phyloP scores from a whole-genome alignment of 805 yeast genomes.

The Kregervanrija delftensis region DNA sequence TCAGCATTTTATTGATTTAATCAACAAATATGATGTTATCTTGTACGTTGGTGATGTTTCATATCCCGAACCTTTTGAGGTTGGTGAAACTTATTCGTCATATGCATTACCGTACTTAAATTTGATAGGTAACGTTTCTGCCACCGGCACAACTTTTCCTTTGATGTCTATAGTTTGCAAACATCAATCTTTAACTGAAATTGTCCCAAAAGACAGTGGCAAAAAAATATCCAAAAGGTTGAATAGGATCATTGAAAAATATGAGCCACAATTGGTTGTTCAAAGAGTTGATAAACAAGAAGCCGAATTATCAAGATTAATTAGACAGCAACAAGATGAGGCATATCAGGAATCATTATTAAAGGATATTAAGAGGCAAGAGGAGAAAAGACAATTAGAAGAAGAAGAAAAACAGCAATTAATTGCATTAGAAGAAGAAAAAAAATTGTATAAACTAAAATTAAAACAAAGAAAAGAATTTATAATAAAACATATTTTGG shows the following conservation, averaged over 20 bases:
- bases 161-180: constrained; percentile 43
- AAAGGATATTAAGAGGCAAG: constrained; percentile 48
- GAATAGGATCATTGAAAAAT: constrained; percentile 41
- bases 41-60: constrained; percentile 60
- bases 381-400: constrained; percentile 30
- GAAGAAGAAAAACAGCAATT: constrained; percentile 15
- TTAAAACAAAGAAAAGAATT: constrained; percentile 17
- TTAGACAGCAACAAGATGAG: constrained; percentile 58
- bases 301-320: constrained; percentile 46
- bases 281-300: constrained; percentile 59
- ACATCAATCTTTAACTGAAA: constrained; percentile 24
- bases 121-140: constrained; percentile 49
- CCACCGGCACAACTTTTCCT: constrained; percentile 41
- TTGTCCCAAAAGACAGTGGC: not conserved
- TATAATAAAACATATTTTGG: constrained; percentile 5
- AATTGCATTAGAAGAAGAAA: constrained; percentile 14
- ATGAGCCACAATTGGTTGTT: constrained; percentile 52
- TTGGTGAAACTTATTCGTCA: constrained; percentile 49
- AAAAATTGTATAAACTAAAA: constrained; percentile 11
- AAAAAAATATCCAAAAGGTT: constrained; percentile 29
- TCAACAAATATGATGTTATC: constrained; percentile 37
- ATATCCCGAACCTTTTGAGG: constrained; percentile 60
- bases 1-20: constrained; percentile 33
- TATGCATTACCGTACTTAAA: constrained; percentile 49
- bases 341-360: constrained; percentile 58